These are phyloP conservation scores for Plasmodium coatneyi DNA, from an alignment of 169 alveolate species.

Conservation along the genomic window DNA sequence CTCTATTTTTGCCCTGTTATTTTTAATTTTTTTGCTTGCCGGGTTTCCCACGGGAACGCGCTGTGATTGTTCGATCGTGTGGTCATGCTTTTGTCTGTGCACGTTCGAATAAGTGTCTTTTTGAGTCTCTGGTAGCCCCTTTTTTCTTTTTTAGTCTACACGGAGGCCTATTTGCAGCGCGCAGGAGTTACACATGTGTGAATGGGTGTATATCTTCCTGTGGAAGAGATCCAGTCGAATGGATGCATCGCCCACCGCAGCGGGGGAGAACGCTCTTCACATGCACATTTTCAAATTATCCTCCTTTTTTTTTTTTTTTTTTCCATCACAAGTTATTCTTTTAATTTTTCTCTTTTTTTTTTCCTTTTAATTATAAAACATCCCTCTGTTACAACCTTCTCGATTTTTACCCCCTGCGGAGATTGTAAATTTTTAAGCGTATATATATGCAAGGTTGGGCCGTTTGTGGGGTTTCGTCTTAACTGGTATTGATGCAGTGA, in stretches of 20 bases:
- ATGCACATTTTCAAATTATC: neutral
- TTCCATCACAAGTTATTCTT: neutral
- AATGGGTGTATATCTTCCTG: neutral
- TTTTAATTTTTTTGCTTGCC: neutral
- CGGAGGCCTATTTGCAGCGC: neutral
- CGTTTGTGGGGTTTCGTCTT: neutral
- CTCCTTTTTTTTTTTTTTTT: neutral
- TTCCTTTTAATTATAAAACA: neutral
- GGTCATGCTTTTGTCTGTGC: neutral
- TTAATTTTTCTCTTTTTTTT: neutral
- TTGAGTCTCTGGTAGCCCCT: neutral
- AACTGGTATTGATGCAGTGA: neutral
- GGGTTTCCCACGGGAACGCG: neutral
- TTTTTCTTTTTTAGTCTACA: neutral
- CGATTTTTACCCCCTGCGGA: neutral
- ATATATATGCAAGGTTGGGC: neutral
- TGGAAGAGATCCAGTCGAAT: neutral
- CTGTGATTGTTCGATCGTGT: neutral
- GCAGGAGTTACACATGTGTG: neutral
- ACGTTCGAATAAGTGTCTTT: neutral
- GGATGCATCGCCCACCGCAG: neutral
- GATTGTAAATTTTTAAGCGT: neutral
- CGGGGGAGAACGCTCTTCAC: neutral
- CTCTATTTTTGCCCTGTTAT: neutral
- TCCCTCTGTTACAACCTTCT: neutral